These are phyloP conservation scores for Pugionium cornutum DNA, from an alignment of 345 rosid species.

Conservation along the genomic window DNA sequence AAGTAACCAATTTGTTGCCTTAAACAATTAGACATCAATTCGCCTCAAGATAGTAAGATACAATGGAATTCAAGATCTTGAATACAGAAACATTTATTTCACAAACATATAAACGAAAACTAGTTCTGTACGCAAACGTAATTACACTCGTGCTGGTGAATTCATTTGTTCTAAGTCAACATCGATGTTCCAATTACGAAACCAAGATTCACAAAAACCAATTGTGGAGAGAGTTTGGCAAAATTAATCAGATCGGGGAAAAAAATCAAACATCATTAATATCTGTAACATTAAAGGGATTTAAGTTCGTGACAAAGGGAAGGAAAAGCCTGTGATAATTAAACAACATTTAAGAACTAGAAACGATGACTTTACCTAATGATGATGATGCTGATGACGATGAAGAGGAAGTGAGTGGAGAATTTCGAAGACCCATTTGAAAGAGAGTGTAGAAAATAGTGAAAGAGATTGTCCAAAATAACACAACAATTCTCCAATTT, in stretches of 20 bases:
- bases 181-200: constrained; percentile 8
- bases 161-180: constrained; percentile 31
- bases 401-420: constrained; percentile 40
- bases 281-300: not conserved
- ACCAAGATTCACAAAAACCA: not conserved
- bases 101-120: constrained; percentile 5
- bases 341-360: not conserved
- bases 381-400: constrained; percentile 33
- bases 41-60: not conserved
- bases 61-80: constrained; percentile 6
- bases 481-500: constrained; percentile 53
- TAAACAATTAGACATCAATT: not conserved
- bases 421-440: constrained; percentile 51
- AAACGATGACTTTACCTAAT: constrained; percentile 35
- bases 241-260: constrained; percentile 1
- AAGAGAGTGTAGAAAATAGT: constrained; percentile 51
- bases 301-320: not conserved
- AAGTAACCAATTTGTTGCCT: constrained; percentile 5
- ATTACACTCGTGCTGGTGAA: not conserved
- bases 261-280: not conserved
- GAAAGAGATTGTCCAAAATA: constrained; percentile 55
- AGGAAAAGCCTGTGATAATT: not conserved
- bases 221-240: not conserved
- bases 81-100: not conserved
- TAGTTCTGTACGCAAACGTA: constrained; percentile 15